phyloP scores from a whole-genome alignment of 2,329 filamentous ascomycete species.

The Escovopsis sp. region DNA sequence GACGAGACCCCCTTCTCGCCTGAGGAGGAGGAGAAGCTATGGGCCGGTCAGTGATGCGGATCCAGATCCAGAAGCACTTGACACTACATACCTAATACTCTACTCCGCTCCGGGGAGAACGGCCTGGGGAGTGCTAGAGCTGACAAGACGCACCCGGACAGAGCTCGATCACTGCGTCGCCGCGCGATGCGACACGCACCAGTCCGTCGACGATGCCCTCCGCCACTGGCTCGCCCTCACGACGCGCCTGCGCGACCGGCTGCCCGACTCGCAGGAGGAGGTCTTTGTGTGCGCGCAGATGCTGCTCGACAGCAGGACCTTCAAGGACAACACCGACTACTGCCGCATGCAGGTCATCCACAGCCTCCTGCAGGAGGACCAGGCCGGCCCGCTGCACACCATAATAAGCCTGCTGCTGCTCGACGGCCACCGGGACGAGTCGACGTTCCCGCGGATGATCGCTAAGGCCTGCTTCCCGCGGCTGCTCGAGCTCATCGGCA shows the following conservation, averaged over 20 bases:
- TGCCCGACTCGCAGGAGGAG: slow-evolving; percentile 63
- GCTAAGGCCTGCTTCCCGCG: slow-evolving; percentile 70
- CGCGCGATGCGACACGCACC: slow-evolving; percentile 34
- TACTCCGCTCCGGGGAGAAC: too few species aligned
- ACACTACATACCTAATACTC: too few species aligned
- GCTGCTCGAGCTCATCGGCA: slow-evolving; percentile 66
- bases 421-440: slow-evolving; percentile 67
- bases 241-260: slow-evolving; percentile 59
- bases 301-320: slow-evolving; percentile 63
- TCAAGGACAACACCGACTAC: slow-evolving; percentile 62
- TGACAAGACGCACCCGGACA: too few species aligned
- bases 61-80: too few species aligned
- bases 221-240: slow-evolving; percentile 73
- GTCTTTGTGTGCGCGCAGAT: slow-evolving; percentile 66
- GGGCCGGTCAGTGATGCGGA: slow-evolving; percentile 49
- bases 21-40: slow-evolving; percentile 76
- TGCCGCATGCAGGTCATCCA: slow-evolving; percentile 87
- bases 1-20: slow-evolving; percentile 47
- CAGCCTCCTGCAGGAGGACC: slow-evolving; percentile 81
- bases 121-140: too few species aligned
- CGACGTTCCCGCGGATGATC: slow-evolving; percentile 76
- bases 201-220: slow-evolving; percentile 66
- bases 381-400: slow-evolving; percentile 62
- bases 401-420: slow-evolving; percentile 74
- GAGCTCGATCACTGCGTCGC: slow-evolving; percentile 34